Evolutionary conservation across 257 asterid genomes (phyloP), one percentile per base, ranked within the genome.

Genomic region (Echites panduratus): DNA sequence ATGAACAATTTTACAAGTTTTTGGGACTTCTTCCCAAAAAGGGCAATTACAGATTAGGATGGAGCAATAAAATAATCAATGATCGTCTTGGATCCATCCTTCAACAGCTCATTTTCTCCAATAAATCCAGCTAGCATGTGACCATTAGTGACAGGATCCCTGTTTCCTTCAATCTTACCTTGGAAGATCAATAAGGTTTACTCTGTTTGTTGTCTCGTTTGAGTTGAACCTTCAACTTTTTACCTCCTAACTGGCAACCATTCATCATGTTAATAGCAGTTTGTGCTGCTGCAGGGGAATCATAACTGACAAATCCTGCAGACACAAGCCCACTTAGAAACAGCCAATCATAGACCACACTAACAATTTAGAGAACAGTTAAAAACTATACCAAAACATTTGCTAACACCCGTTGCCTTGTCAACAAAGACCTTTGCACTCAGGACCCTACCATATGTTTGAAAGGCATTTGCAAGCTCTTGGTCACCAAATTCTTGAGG

Each of bases 281-380:
- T 73, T 95, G 96, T 74, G 99, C 99, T 53, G 96, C 89, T 52
- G 76, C 80, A 6, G 98, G 91, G 35, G 96, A 87, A 75, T 92
- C 99, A 35, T 84, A 95, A 79, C 99, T 95, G 22, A 95, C 96
- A 75, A 95, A 95, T 70, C 99, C 99, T 94, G 92, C 79, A 81
- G 71, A 68, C 49, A 68, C n/a, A 52, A 64, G 58, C 17, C 12
- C 35, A 70, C 78, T 43, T 59, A 74, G 66, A 74, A 7, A 70
- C 54, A 43, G 45, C 70, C 50, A 66, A 35, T 7, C 43, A 70
- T 59, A 66, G 45, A 19, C 38, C 24, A 61, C 41, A 29, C 58
- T 70, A 26, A 64, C 72, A 49, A 74, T 69, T 10, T 24, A 76
- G 43, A 59, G 66, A 27, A 38, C 4, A 48, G 48, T 47, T 22